A percentile compares a stretch with the other conserved stretches of the same genome.
Evolutionary conservation across 257 asterid species (phyloP).

Genomic region (Penstemon newberryi): DNA sequence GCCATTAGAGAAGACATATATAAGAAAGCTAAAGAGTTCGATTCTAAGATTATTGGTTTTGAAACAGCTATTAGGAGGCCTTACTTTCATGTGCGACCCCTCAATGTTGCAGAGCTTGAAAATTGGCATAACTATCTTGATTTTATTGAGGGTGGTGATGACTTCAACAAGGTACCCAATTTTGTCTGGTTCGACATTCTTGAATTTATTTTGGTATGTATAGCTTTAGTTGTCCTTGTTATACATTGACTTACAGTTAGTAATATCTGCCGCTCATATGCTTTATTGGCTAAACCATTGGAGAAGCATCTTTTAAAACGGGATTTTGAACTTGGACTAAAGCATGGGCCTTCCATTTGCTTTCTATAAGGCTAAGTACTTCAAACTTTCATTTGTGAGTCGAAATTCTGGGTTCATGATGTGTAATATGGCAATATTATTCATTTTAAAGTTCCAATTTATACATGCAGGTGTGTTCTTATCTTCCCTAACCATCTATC

Average conservation of each 20-base stretch:
- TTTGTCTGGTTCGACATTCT: conserved; percentile 34
- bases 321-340: conserved; percentile 98
- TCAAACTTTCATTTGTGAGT: conserved; percentile 95
- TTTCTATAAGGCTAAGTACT: conserved; percentile 98
- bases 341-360: conserved; percentile 96
- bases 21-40: conserved; percentile 89
- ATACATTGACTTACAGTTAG: conserved; percentile 91
- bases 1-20: conserved; percentile 84
- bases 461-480: conserved; percentile 99
- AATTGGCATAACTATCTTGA: conserved; percentile 96
- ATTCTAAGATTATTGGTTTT: conserved; percentile 86
- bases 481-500: conserved; percentile 95
- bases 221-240: conserved; percentile 84
- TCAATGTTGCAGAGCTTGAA: conserved; percentile 84
- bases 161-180: conserved; percentile 82
- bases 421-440: conserved; percentile 53
- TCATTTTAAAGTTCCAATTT: conserved; percentile 78
- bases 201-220: conserved; percentile 43
- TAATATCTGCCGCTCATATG: conserved; percentile 90
- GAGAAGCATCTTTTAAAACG: conserved; percentile 94
- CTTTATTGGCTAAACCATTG: conserved; percentile 93
- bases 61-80: conserved; percentile 98
- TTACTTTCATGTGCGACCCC: conserved; percentile 95
- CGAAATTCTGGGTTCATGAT: conserved; percentile 91
- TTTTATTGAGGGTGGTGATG: conserved; percentile 79